Conservation (phyloP, 306 rosid species). For the Luffa acutangula region DNA sequence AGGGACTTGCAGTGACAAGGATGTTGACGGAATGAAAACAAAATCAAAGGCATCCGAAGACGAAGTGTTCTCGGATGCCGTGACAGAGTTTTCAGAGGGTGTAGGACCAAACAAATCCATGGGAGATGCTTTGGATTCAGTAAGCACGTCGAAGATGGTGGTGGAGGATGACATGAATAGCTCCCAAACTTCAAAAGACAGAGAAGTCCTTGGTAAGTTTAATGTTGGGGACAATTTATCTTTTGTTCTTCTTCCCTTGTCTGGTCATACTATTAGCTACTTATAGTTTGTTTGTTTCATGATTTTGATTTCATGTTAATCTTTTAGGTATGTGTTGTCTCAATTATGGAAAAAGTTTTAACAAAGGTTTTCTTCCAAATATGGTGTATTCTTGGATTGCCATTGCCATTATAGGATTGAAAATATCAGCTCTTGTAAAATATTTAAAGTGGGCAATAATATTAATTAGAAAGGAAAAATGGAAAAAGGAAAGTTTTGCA, state of each 20-base stretch:
- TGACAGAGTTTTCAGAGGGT: constrained; percentile 47
- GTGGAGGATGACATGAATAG: constrained; percentile 15
- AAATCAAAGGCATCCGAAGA: constrained; percentile 34
- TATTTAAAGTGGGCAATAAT: neutral
- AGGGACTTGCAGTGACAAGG: constrained; percentile 21
- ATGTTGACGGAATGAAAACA: constrained; percentile 17
- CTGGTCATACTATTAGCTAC: neutral
- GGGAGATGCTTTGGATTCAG: constrained; percentile 17
- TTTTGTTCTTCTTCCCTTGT: neutral
- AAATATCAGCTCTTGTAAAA: neutral
- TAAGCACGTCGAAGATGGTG: constrained; percentile 17
- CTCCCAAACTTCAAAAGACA: constrained; percentile 16
- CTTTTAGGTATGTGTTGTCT: neutral
- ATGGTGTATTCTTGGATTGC: neutral
- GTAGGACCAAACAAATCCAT: constrained; percentile 10
- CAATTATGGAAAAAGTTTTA: neutral
- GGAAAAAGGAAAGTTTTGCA: neutral
- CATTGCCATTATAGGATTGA: neutral
- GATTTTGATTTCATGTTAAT: neutral
- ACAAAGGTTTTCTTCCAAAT: neutral
- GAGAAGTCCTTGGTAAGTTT: constrained; percentile 30
- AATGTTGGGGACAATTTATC: neutral
- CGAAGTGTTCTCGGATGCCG: constrained; percentile 66
- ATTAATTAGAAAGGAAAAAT: neutral
- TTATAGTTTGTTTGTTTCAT: neutral